Conservation (phyloP, 371 early-diverging fungal species). For the Mortierella sp. region DNA sequence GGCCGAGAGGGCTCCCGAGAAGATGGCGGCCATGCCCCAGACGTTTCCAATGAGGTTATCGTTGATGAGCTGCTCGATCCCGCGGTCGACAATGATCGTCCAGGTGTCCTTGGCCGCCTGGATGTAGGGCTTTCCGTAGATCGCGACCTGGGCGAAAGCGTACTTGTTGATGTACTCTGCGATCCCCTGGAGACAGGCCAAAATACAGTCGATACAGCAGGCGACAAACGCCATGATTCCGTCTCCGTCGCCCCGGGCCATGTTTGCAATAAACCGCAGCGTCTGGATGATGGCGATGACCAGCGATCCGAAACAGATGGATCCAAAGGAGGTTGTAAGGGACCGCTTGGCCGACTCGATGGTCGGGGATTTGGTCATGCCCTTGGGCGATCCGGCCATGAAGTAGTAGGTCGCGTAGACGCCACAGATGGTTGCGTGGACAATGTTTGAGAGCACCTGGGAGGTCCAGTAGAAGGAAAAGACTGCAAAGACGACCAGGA, state of each 20-base stretch:
- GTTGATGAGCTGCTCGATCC: constrained; percentile 91
- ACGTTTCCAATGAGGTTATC: constrained; percentile 85
- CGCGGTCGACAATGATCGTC: constrained; percentile 82
- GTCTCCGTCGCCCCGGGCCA: constrained; percentile 48
- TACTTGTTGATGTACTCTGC: constrained; percentile 84
- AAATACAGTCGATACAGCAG: constrained; percentile 64
- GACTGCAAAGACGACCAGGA: constrained; percentile 73
- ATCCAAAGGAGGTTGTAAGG: constrained; percentile 89
- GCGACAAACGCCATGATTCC: constrained; percentile 58
- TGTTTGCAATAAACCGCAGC: constrained; percentile 30
- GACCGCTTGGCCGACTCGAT: constrained; percentile 83
- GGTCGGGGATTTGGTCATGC: constrained; percentile 67
- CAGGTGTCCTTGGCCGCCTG: constrained; percentile 88
- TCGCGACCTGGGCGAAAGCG: constrained; percentile 90
- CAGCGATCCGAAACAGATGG: constrained; percentile 92
- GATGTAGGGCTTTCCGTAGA: constrained; percentile 90
- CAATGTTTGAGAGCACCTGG: constrained; percentile 76
- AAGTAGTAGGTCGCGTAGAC: constrained; percentile 84
- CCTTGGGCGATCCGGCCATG: constrained; percentile 69
- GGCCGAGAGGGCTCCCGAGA: constrained; percentile 64
- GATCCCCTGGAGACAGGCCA: constrained; percentile 61
- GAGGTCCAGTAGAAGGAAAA: constrained; percentile 87
- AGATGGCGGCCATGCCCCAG: constrained; percentile 69
- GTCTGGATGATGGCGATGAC: constrained; percentile 82
- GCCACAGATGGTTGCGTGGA: constrained; percentile 81